These are phyloP conservation scores for Malus sylvestris DNA, from an alignment of 306 rosid species.

Conservation along the genomic window DNA sequence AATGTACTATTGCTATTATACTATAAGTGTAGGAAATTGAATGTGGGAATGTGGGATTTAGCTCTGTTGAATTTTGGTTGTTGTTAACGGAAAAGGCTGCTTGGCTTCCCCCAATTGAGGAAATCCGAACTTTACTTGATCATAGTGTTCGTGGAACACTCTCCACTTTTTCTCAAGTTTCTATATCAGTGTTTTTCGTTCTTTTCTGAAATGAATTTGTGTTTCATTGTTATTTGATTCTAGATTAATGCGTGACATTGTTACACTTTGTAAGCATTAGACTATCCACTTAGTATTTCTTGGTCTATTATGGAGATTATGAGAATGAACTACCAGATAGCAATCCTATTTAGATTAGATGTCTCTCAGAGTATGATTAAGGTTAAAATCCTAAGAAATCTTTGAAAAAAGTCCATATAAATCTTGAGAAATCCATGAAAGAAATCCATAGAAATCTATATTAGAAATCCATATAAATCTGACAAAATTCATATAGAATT, in stretches of 20 bases:
- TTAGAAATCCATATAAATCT: too few relatives aligned
- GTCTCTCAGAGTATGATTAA: background rate
- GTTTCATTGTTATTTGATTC: background rate
- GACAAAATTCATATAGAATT: too few relatives aligned
- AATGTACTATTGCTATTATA: too few relatives aligned
- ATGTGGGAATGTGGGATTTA: background rate
- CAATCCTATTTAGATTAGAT: background rate
- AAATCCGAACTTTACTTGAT: constrained; percentile 24
- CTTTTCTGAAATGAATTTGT: background rate
- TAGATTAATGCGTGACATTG: background rate
- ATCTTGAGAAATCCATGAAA: too few relatives aligned
- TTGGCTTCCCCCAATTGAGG: constrained; percentile 64
- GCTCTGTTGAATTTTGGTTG: background rate
- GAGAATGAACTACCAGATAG: background rate
- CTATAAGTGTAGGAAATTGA: background rate
- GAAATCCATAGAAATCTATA: too few relatives aligned
- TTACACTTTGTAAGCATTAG: background rate
- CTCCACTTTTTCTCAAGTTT: constrained; percentile 76
- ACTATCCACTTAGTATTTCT: background rate
- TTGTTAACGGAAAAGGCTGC: constrained; percentile 69
- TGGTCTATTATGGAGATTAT: background rate
- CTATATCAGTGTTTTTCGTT: background rate
- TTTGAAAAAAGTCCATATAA: too few relatives aligned
- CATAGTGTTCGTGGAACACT: constrained; percentile 55
- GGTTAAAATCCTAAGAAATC: background rate